Evolutionary conservation across 495 filamentous ascomycete genomes (phyloP).

Genomic region (Podospora bellae-mahoneyi): DNA sequence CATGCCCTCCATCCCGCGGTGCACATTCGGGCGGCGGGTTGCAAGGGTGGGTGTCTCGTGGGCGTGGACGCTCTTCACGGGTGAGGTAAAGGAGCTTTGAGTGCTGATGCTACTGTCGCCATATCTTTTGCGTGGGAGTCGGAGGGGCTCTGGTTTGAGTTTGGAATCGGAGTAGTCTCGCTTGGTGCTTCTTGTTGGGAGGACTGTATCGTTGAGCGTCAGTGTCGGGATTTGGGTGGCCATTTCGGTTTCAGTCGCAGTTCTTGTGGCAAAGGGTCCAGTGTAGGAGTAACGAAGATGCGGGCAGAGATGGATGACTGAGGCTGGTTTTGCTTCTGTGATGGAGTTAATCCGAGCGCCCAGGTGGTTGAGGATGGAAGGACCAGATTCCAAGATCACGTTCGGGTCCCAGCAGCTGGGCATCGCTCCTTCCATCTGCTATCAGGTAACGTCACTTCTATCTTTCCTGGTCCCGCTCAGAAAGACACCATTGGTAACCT

Average conservation of each 20-base stretch:
- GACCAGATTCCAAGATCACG: no score
- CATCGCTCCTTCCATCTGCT: background rate
- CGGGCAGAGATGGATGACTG: background rate
- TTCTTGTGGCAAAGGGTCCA: background rate
- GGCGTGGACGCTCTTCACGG: conserved; percentile 1
- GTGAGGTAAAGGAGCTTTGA: conserved; percentile 11
- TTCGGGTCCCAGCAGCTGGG: no score
- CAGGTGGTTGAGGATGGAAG: no score
- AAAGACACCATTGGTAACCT: conserved; percentile 33
- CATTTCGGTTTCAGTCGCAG: background rate
- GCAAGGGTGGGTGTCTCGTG: conserved; percentile 7
- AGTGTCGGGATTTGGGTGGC: background rate
- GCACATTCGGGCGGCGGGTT: conserved; percentile 11
- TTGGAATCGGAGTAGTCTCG: conserved; percentile 23
- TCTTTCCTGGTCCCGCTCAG: background rate
- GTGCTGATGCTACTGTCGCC: background rate
- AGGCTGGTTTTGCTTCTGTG: background rate
- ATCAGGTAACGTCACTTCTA: background rate
- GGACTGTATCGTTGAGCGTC: background rate
- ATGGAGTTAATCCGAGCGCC: no score
- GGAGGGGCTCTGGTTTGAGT: conserved; percentile 34
- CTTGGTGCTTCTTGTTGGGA: background rate
- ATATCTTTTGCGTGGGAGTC: conserved; percentile 27
- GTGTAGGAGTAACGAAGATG: background rate
- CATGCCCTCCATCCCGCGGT: conserved; percentile 12